These are phyloP conservation scores for Umbellularia californica DNA, from an alignment of 164 flowering plant genomes.

Conservation along the genomic window DNA sequence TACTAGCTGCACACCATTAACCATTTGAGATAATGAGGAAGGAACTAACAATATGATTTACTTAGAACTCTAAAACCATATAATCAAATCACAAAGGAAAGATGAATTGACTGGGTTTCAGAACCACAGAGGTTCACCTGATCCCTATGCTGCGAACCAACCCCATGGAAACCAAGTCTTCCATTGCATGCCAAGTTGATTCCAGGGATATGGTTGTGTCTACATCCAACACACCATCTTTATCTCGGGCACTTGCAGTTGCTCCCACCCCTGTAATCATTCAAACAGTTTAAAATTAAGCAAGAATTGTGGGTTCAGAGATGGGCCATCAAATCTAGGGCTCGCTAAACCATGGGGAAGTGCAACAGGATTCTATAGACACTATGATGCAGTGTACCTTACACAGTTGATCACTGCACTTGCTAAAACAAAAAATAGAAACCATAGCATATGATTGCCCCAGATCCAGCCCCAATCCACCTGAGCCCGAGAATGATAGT, in stretches of 20 bases:
- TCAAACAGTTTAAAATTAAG: background rate
- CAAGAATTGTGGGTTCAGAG: background rate
- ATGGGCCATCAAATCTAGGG: background rate
- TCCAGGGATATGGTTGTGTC: conserved; percentile 84
- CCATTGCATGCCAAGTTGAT: conserved; percentile 97
- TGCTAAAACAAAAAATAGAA: background rate
- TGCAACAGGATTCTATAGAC: background rate
- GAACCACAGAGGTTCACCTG: conserved; percentile 39
- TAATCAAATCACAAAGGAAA: background rate
- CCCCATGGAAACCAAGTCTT: conserved; percentile 80
- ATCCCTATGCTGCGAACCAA: conserved; percentile 92
- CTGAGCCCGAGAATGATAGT: too few species aligned
- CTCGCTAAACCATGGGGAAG: background rate
- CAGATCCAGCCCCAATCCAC: too few species aligned
- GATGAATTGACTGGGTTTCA: background rate
- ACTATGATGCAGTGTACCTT: too few species aligned
- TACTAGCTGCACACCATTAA: too few species aligned
- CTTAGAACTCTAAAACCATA: too few species aligned
- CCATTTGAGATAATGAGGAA: too few species aligned
- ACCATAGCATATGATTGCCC: too few species aligned
- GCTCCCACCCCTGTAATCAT: background rate
- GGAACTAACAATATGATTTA: too few species aligned
- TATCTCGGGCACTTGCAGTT: conserved; percentile 69
- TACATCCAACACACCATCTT: conserved; percentile 80
- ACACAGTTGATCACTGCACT: too few species aligned